A percentile compares a stretch with the other conserved stretches of the same genome.
Conservation (phyloP, 2,329 filamentous ascomycete species). For the Fusarium nelsonii region DNA sequence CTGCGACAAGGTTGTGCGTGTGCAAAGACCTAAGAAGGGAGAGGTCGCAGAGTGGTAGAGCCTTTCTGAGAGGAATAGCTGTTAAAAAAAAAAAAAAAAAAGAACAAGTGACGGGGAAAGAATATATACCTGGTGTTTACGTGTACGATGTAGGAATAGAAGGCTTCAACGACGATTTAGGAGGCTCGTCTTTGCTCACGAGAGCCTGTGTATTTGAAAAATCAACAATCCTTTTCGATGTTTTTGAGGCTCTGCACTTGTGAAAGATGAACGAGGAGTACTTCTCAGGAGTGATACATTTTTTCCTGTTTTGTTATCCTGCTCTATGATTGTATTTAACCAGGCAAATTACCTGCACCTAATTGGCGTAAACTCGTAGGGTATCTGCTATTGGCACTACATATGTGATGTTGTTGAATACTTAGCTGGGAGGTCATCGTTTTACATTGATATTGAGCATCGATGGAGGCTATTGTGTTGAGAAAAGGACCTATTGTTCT, state of each 20-base stretch:
- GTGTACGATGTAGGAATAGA: constrained; percentile 40
- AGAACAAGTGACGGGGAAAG: background rate
- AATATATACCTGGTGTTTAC: constrained; percentile 33
- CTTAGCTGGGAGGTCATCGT: background rate
- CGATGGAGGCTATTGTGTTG: background rate
- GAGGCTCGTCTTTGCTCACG: constrained; percentile 1
- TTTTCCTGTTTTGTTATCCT: background rate
- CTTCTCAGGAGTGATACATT: background rate
- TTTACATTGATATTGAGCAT: background rate
- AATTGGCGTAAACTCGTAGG: too few relatives aligned
- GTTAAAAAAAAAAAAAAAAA: background rate
- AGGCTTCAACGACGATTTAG: constrained; percentile 13
- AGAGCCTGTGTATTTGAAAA: constrained; percentile 23
- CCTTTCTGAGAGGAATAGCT: background rate
- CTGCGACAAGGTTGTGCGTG: constrained; percentile 75
- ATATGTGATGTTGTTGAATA: too few relatives aligned
- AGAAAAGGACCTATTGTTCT: background rate
- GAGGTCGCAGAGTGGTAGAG: constrained; percentile 61
- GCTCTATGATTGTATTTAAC: background rate
- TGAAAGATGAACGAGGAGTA: background rate
- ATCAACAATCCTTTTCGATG: background rate
- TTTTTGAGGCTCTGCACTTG: background rate
- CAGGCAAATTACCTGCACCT: background rate
- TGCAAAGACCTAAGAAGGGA: constrained; percentile 62
- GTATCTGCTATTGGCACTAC: background rate